Base-by-base conservation (phyloP, 345 rosid species). In the Carallia pectinifolia region DNA sequence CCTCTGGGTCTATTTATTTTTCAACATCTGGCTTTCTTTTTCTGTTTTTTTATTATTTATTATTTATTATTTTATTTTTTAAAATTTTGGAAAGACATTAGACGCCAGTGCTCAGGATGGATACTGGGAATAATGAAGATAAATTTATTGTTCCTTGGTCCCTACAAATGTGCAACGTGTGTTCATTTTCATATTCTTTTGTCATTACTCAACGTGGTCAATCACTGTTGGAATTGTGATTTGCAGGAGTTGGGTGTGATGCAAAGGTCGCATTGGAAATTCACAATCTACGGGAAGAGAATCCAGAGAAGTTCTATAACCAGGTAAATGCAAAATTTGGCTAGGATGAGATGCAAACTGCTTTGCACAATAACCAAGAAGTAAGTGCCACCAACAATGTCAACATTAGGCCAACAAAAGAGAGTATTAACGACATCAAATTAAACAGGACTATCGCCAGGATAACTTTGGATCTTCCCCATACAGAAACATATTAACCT, bases 241-340 rank as follows among this genome's bases (percentile, higher is more conserved):
- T 58, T 60, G 36, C 81, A 90, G 98, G 97, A 64, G 75, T 89
- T 65, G 98, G 97, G 7, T 93, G 93, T 81, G 98, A 93, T 82
- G 98, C 98, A 6, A 90, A 89, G 88, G 93, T 93, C 34, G 97
- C 97, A 63, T 78, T 89, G 74, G 97, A 93, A 70, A 90, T 90
- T 74, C 97, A 90, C 82, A 85, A 86, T 71, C 76, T 87, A 68
- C 86, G 95, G 55, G 95, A 90, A 81, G 95, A 89, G 80, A 89
- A 90, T 76, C 97, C 91, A 19, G 97, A 93, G 66, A 87, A 84
- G 76, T 93, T 89, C 68, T 87, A 88, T 72, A 90, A 84, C 74
- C 97, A 90, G 93, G 93, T 89, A 66, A 65, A 75, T 13, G 63
- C 69, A 64, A 59, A 66, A 38, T 71, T 56, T 39, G 48, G 48